A percentile compares a stretch with the other conserved stretches of the same genome.
These are phyloP conservation scores for Globisporangium nunn DNA, from an alignment of 352 stramenopile species.

Conservation along the genomic window DNA sequence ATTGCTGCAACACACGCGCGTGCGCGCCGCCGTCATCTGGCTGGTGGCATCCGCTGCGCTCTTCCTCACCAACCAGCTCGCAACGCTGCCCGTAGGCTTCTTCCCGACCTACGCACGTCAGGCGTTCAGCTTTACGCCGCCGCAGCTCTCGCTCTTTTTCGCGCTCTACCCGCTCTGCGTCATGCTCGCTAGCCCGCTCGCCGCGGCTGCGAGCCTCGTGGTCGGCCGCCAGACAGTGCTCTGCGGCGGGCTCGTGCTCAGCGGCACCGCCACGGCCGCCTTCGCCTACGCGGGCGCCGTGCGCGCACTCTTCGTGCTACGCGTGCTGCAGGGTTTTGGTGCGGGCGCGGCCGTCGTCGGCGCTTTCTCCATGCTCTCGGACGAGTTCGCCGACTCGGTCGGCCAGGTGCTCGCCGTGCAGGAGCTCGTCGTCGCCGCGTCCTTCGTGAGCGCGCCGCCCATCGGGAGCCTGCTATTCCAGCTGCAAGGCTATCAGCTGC, in stretches of 20 bases:
- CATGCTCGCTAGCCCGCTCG: conserved; percentile 63
- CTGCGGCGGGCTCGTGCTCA: conserved; percentile 59
- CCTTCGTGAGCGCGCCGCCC: conserved; percentile 52
- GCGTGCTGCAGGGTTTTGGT: conserved; percentile 51
- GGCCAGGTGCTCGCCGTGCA: conserved; percentile 52
- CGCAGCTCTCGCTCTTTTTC: conserved; percentile 63
- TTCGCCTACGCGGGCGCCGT: conserved; percentile 49
- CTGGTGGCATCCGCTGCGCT: conserved; percentile 39
- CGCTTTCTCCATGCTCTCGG: conserved; percentile 55
- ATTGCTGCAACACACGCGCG: conserved; percentile 33
- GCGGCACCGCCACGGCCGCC: conserved; percentile 48
- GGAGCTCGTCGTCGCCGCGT: conserved; percentile 58
- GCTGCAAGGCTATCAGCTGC: conserved; percentile 42
- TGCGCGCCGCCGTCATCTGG: conserved; percentile 42
- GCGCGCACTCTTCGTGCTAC: conserved; percentile 33
- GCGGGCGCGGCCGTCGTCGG: conserved; percentile 60
- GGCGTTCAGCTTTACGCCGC: conserved; percentile 32
- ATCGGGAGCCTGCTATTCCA: conserved; percentile 54
- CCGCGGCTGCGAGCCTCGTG: conserved; percentile 29
- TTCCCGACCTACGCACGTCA: conserved; percentile 51
- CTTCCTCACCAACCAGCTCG: conserved; percentile 72
- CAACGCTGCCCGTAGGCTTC: conserved; percentile 68
- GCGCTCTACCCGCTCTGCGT: conserved; percentile 66
- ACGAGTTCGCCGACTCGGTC: conserved; percentile 47
- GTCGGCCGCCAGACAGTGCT: conserved; percentile 60